phyloP scores from a whole-genome alignment of 305 asterid genomes.

The Lippia alba region DNA sequence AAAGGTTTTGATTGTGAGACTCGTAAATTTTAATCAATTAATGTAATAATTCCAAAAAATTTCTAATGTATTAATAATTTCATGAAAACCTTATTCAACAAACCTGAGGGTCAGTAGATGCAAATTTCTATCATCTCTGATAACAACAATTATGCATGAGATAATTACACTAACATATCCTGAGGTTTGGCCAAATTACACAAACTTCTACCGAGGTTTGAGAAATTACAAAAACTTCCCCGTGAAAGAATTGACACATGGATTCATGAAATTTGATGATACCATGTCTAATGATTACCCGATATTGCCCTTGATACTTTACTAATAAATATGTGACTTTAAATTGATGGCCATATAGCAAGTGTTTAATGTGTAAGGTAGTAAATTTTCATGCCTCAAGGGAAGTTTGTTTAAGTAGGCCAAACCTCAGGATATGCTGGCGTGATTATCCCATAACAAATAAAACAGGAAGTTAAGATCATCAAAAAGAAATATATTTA shows the following conservation, averaged over 20 bases:
- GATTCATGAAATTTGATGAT: conserved; percentile 1
- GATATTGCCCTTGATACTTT: neutral
- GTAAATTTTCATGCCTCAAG: no score
- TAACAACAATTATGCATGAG: neutral
- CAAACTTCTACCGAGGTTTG: no score
- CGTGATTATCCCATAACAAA: neutral
- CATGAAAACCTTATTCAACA: conserved; percentile 5
- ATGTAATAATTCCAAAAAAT: neutral
- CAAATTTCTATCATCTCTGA: conserved; percentile 1
- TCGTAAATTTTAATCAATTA: neutral
- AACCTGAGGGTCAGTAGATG: no score
- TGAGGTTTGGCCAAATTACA: no score
- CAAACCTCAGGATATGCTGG: no score
- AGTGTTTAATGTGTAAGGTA: no score
- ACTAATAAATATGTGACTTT: conserved; percentile 2
- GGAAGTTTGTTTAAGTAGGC: no score
- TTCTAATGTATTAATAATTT: conserved; percentile 18
- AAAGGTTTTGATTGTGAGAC: no score
- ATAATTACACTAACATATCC: no score
- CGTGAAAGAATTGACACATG: neutral
- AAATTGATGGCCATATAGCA: no score
- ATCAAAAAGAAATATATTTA: conserved; percentile 48
- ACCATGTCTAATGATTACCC: neutral
- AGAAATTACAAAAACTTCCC: no score
- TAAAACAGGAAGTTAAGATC: conserved; percentile 25